phyloP scores from a whole-genome alignment of 192 early-diverging fungal genomes.

The Umbelopsis sp. region DNA sequence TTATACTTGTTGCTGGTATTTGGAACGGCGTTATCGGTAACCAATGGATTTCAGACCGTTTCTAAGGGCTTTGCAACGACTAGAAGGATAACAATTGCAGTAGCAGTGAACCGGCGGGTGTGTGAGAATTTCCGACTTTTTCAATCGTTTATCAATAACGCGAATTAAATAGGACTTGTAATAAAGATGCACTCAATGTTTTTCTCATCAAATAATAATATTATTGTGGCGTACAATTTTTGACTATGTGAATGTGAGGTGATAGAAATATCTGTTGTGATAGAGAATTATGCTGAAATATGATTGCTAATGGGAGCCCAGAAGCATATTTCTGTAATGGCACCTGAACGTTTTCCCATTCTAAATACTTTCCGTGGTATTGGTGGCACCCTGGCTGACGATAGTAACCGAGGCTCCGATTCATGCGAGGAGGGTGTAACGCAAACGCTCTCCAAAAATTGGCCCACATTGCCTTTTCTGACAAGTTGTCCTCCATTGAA shows the following conservation, averaged over 20 bases:
- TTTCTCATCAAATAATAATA: too few species aligned
- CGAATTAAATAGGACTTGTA: too few species aligned
- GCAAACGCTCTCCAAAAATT: not conserved
- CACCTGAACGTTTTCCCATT: too few species aligned
- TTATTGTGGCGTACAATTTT: too few species aligned
- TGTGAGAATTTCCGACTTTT: too few species aligned
- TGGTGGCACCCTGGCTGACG: not conserved
- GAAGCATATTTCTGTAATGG: not conserved
- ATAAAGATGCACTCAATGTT: too few species aligned
- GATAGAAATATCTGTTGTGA: too few species aligned
- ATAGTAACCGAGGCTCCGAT: not conserved
- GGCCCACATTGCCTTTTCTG: constrained; percentile 8
- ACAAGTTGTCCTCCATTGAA: not conserved
- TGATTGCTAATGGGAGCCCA: too few species aligned
- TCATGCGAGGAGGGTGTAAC: not conserved
- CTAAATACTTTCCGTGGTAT: not conserved
- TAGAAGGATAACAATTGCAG: not conserved
- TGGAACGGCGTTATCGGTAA: constrained; percentile 6
- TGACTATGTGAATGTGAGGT: too few species aligned
- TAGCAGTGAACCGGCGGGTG: not conserved
- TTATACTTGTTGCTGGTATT: not conserved
- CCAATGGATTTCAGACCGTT: not conserved
- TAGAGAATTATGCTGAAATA: too few species aligned
- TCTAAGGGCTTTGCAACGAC: not conserved
- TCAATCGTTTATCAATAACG: too few species aligned